Evolutionary conservation across 116 monocot genomes (phyloP).

Genomic region (Posidonia oceanica): DNA sequence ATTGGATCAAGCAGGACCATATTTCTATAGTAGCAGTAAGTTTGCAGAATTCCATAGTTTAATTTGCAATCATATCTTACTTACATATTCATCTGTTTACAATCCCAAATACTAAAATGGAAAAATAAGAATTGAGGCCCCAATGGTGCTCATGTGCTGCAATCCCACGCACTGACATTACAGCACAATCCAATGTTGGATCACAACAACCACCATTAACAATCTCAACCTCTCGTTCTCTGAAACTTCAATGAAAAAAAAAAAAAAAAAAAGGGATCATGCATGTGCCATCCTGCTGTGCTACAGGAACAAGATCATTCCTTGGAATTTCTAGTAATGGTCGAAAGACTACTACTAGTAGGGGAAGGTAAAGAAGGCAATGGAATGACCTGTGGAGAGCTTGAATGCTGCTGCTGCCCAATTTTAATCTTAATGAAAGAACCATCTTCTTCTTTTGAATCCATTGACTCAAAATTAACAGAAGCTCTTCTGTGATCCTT

Average conservation of each 20-base stretch:
- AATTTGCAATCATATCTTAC: no score
- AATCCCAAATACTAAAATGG: no score
- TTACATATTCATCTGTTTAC: no score
- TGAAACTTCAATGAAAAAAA: neutral
- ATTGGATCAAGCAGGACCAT: no score
- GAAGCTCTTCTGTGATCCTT: conserved; percentile 1
- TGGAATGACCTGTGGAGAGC: conserved; percentile 43
- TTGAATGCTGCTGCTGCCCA: conserved; percentile 6
- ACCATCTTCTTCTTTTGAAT: neutral
- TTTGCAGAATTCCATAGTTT: no score
- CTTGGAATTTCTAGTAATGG: neutral
- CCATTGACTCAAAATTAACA: no score
- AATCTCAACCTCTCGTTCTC: neutral
- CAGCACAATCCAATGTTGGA: neutral
- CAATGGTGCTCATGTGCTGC: neutral
- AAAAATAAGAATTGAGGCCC: neutral
- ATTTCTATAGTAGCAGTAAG: no score
- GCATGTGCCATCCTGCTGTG: neutral
- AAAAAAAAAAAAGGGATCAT: neutral
- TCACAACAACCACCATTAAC: neutral
- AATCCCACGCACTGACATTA: neutral
- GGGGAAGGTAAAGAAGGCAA: conserved; percentile 34
- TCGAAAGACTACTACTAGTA: neutral
- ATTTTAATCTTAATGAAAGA: conserved; percentile 1
- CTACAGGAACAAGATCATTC: neutral